phyloP scores from a whole-genome alignment of 225 moss, liverwort and hornwort genomes.

The Marchantia paleacea region DNA sequence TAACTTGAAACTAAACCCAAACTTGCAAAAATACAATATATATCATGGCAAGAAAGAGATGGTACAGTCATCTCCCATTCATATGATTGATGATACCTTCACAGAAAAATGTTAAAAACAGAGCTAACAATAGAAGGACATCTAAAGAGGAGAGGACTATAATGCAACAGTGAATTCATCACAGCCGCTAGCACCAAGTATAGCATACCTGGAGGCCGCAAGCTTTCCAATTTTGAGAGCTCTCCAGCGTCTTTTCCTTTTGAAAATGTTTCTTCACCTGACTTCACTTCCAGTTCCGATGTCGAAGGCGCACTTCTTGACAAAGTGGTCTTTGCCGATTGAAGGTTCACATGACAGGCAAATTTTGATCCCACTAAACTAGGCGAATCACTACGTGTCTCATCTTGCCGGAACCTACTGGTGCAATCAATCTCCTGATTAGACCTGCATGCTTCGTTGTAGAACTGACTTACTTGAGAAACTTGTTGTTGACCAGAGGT shows the following conservation, averaged over 20 bases:
- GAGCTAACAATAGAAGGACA: too few relatives aligned
- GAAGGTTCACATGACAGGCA: background rate
- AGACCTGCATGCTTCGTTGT: conserved; percentile 15
- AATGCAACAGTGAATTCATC: too few relatives aligned
- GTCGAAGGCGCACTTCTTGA: background rate
- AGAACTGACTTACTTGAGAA: background rate
- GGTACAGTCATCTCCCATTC: too few relatives aligned
- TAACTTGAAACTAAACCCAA: too few relatives aligned
- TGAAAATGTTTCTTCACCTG: conserved; percentile 13
- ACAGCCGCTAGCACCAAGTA: background rate
- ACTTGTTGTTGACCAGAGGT: conserved; percentile 5
- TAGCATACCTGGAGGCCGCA: conserved; percentile 24
- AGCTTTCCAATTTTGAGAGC: background rate
- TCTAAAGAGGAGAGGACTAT: too few relatives aligned
- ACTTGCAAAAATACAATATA: too few relatives aligned
- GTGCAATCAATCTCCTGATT: conserved; percentile 12
- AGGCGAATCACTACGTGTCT: conserved; percentile 3
- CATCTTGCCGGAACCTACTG: conserved; percentile 2
- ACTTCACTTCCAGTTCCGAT: background rate
- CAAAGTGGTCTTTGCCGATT: background rate
- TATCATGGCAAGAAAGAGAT: too few relatives aligned
- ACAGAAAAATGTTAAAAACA: too few relatives aligned
- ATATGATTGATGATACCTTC: too few relatives aligned
- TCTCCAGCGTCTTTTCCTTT: conserved; percentile 8
- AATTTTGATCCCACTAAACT: conserved; percentile 7